Percentiles rank a stretch among this genome's conserved stretches.
phyloP scores from a whole-genome alignment of 371 early-diverging fungal genomes.

The Mucor saturninus region DNA sequence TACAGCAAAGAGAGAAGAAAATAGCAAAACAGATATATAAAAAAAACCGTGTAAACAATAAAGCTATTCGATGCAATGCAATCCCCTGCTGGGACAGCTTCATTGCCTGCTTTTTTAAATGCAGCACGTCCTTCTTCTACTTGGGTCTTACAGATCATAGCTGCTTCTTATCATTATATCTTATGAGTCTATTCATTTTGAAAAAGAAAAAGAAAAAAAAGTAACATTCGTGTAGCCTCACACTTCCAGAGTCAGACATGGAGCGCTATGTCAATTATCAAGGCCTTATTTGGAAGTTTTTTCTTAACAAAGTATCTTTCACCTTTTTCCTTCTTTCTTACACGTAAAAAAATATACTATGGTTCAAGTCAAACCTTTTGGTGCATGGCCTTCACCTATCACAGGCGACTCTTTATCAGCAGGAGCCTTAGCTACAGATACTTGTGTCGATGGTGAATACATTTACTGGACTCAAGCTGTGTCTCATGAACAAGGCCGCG shows the following conservation, averaged over 20 bases:
- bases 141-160: too few species aligned
- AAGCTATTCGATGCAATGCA: slow-evolving; percentile 2
- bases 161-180: too few species aligned
- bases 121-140: too few species aligned
- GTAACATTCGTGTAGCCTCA: too few species aligned
- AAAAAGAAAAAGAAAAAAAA: too few species aligned
- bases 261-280: background rate
- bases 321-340: background rate
- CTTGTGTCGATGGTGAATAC: slow-evolving; percentile 30
- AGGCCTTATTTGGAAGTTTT: background rate
- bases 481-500: slow-evolving; percentile 48
- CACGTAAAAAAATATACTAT: slow-evolving; percentile 20
- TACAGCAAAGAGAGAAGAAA: background rate
- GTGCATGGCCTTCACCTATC: slow-evolving; percentile 53
- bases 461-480: slow-evolving; percentile 45
- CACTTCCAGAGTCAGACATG: too few species aligned
- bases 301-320: background rate
- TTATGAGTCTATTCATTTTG: too few species aligned
- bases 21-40: background rate
- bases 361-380: slow-evolving; percentile 41
- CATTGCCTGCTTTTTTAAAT: too few species aligned
- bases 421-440: slow-evolving; percentile 32
- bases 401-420: slow-evolving; percentile 46
- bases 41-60: background rate
- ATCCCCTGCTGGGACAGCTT: background rate